Percentiles rank a stretch among this genome's conserved stretches.
Evolutionary conservation across 768 basidiomycete genomes (phyloP).

Genomic region (Psilocybe subaeruginosa): DNA sequence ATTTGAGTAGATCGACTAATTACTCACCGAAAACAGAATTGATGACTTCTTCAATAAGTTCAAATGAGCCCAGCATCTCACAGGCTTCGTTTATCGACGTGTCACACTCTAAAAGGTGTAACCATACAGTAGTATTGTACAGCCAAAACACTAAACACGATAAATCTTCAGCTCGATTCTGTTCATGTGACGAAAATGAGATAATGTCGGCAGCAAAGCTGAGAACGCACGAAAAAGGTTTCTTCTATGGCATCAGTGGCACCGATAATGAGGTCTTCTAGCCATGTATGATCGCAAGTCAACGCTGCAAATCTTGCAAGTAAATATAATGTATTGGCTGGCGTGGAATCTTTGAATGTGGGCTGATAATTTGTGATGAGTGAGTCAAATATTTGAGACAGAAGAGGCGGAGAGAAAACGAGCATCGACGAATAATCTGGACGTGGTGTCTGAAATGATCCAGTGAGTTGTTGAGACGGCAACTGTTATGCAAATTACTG

Average conservation of each 20-base stretch:
- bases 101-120: slow-evolving; percentile 91
- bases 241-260: slow-evolving; percentile 93
- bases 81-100: slow-evolving; percentile 77
- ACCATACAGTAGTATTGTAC: slow-evolving; percentile 87
- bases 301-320: slow-evolving; percentile 91
- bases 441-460: slow-evolving; percentile 60
- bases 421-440: slow-evolving; percentile 87
- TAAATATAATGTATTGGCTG: slow-evolving; percentile 91
- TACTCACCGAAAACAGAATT: slow-evolving; percentile 90
- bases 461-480: slow-evolving; percentile 17
- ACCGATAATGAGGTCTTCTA: slow-evolving; percentile 90
- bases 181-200: slow-evolving; percentile 8
- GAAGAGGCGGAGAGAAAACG: slow-evolving; percentile 81
- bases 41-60: slow-evolving; percentile 88
- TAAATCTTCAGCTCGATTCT: slow-evolving; percentile 86
- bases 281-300: slow-evolving; percentile 88
- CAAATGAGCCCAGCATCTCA: slow-evolving; percentile 82
- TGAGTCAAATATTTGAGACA: slow-evolving; percentile 81
- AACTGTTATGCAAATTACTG: slow-evolving; percentile 29
- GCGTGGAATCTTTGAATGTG: slow-evolving; percentile 73
- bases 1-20: not conserved
- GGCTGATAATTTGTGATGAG: slow-evolving; percentile 79
- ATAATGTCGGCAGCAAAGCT: slow-evolving; percentile 8
- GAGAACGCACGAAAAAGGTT: slow-evolving; percentile 79
- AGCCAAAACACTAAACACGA: slow-evolving; percentile 92